Base-by-base conservation (phyloP, 176 grass and related monocot genomes). In the Aegilops bicornis region DNA sequence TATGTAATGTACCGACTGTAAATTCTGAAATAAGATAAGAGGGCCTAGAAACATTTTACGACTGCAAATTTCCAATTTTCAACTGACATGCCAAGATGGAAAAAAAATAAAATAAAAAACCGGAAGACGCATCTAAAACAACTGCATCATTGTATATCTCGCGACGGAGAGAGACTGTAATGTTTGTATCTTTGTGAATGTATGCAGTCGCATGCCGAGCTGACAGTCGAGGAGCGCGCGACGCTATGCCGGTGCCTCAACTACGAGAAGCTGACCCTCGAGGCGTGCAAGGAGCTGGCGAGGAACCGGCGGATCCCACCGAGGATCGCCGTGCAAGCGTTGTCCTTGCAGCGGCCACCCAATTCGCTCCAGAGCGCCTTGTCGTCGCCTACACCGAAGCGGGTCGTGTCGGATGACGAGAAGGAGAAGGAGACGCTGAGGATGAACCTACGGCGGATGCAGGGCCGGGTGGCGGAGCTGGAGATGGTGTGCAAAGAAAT, bases 211-310 rank as follows among this genome's bases (percentile, higher is more conserved):
- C 97, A 93, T 68, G 67, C 77, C 2, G 79, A 58, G 3, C 78
- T 99, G 29, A 88, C 87, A 3, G 50, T 83, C 0, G 97, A 97
- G 66, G 97, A 96, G 25, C 78, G 94, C 7, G 83, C 89, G 11
- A 87, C 87, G 42, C 33, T 99, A 4, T 99, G 97, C 61, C 86
- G 94, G 35, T 99, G 97, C 87, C 82, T 99, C 12, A 99, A 99
- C 85, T 97, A 94, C 54, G 97, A 94, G 89, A 99, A 99, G 79
- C 78, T 99, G 22, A 99, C 92, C 0, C 85, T 97, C 8, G 92
- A 93, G 88, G 92, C 90, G 42, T 99, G 97, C 92, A 99, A 99
- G 50, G 92, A 99, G 24, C 88, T 99, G 6, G 94, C 97, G 14
- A 96, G 90, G 91, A 97, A 94, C 89, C 78, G 80, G 16, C 75